These are phyloP conservation scores for Solanum corneliomulleri DNA, from an alignment of 257 asterid species.

Conservation along the genomic window DNA sequence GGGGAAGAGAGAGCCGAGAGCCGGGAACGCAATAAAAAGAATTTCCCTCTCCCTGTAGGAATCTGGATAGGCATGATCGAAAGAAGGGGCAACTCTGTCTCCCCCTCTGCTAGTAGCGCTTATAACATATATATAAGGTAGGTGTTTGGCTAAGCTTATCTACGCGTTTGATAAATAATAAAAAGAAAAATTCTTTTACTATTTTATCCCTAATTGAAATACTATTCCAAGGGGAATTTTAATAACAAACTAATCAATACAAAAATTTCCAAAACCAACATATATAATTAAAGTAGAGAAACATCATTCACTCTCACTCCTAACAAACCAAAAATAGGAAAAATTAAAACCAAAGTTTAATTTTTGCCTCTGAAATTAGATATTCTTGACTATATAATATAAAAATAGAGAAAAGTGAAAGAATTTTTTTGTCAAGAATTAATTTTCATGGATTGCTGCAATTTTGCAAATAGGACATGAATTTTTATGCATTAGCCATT, in stretches of 20 bases:
- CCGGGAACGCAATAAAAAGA: too few species aligned
- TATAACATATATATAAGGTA: neutral
- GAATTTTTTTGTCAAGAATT: neutral
- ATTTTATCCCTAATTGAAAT: neutral
- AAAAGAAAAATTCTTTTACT: neutral
- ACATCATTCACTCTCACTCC: neutral
- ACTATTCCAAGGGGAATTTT: neutral
- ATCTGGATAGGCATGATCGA: too few species aligned
- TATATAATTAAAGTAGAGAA: neutral
- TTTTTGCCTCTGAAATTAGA: neutral
- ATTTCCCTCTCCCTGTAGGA: too few species aligned
- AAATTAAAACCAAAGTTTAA: neutral
- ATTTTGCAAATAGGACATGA: constrained; percentile 54
- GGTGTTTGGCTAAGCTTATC: neutral
- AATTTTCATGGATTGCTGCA: constrained; percentile 8
- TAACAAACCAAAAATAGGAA: neutral
- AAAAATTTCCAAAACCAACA: neutral
- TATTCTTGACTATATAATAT: neutral
- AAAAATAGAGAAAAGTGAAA: neutral
- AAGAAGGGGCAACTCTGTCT: too few species aligned
- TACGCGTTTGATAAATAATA: neutral
- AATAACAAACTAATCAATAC: neutral
- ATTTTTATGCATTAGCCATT: constrained; percentile 50
- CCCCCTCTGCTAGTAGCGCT: neutral
- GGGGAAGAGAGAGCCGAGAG: too few species aligned